phyloP scores from a whole-genome alignment of 495 filamentous ascomycete species.

The Penicillium salamii region DNA sequence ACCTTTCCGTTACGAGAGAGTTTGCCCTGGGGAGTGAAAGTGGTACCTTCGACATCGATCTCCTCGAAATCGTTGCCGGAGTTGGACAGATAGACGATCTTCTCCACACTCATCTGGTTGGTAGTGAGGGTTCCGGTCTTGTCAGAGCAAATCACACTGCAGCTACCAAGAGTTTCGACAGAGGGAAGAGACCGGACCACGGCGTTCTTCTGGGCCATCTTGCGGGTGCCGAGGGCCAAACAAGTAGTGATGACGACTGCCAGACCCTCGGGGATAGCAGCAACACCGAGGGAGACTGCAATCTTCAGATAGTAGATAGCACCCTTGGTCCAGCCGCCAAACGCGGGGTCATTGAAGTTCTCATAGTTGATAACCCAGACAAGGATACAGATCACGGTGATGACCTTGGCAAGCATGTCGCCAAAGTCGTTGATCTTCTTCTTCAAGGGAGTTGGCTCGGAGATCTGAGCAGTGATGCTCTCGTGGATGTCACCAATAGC shows the following conservation, averaged over 20 bases:
- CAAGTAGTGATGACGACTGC: constrained; percentile 98
- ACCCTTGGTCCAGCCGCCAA: constrained; percentile 94
- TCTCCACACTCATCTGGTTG: constrained; percentile 99
- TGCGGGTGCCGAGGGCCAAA: constrained; percentile 88
- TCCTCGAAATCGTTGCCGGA: constrained; percentile 77
- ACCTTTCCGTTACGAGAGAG: constrained; percentile 65
- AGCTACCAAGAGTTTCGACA: constrained; percentile 97
- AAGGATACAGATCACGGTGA: constrained; percentile 90
- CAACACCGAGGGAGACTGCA: constrained; percentile 96
- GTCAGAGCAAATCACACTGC: constrained; percentile 99
- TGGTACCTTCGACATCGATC: constrained; percentile 88
- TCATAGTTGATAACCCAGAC: constrained; percentile 99
- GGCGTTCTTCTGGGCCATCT: constrained; percentile 98
- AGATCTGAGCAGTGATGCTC: constrained; percentile 97
- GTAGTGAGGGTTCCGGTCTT: constrained; percentile 99
- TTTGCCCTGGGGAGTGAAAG: constrained; percentile 80
- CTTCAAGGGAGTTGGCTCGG: constrained; percentile 94
- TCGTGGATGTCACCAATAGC: constrained; percentile 99
- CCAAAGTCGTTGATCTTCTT: constrained; percentile 99
- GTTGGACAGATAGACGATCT: constrained; percentile 77
- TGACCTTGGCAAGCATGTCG: constrained; percentile 94
- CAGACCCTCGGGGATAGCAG: constrained; percentile 94
- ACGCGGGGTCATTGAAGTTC: constrained; percentile 91
- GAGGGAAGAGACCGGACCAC: constrained; percentile 94
- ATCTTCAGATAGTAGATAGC: constrained; percentile 99